Percentiles rank a stretch among this genome's conserved stretches.
These are phyloP conservation scores for Colletotrichum limetticola DNA, from an alignment of 2,329 filamentous ascomycete genomes.

Conservation along the genomic window DNA sequence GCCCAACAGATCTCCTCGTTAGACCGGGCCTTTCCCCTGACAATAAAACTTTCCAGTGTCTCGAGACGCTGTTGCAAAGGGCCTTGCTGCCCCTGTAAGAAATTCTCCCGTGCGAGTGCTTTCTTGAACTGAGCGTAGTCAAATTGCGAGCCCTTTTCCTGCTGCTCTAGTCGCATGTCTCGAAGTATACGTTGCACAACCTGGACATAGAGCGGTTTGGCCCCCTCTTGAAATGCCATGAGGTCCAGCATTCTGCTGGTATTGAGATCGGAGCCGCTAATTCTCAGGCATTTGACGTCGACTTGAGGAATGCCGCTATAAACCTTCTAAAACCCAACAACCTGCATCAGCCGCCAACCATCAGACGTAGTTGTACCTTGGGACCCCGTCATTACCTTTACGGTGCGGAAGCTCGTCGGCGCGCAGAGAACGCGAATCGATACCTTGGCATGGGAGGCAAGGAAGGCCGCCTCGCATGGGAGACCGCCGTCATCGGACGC, in stretches of 20 bases:
- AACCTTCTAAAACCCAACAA: constrained; percentile 40
- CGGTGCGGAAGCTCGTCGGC: constrained; percentile 59
- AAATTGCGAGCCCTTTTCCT: constrained; percentile 50
- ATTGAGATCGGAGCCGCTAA: constrained; percentile 64
- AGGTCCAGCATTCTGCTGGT: constrained; percentile 68
- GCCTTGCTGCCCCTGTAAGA: constrained; percentile 60
- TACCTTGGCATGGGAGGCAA: constrained; percentile 56
- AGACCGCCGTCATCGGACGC: constrained; percentile 57
- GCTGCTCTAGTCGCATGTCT: constrained; percentile 61
- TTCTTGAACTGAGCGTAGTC: constrained; percentile 60
- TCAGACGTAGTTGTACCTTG: too few relatives aligned
- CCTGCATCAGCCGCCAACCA: background rate
- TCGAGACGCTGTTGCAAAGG: constrained; percentile 70
- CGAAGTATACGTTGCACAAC: constrained; percentile 66
- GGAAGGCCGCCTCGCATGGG: constrained; percentile 69
- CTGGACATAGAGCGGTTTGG: constrained; percentile 67
- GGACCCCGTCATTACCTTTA: constrained; percentile 36
- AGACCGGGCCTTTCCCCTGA: too few relatives aligned
- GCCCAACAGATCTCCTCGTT: constrained; percentile 40
- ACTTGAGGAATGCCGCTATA: constrained; percentile 58
- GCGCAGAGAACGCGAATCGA: constrained; percentile 65
- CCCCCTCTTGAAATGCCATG: constrained; percentile 62
- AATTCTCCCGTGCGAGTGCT: constrained; percentile 45
- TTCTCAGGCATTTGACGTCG: constrained; percentile 58
- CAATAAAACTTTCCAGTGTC: constrained; percentile 58